Evolutionary conservation across 306 rosid species (phyloP), one percentile per base, ranked within the genome.

Genomic region (Canavalia ensiformis): DNA sequence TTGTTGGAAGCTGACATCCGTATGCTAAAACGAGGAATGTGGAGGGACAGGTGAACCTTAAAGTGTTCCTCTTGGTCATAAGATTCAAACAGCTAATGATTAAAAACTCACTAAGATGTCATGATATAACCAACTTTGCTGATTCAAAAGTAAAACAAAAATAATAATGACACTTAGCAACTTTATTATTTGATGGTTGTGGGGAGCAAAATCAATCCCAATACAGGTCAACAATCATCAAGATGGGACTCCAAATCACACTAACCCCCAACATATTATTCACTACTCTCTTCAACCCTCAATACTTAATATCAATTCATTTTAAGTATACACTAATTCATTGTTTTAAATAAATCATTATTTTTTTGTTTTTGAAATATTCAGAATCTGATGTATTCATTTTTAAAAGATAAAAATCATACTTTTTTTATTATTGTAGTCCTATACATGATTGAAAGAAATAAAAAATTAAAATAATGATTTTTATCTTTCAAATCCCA

Each of bases 131-230:
- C 91, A 73, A 81, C 91, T 90, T 91, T 91, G 76, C 83, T 86
- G 88, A 90, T 84, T 84, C 90, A 88, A 95, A 92, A 91, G 95
- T 77, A 67, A 84, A 83, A 86, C 93, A 84, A 89, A 81, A 18
- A 18, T 18, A 18, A 90, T 90, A 75, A 92, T 90, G 89, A 91
- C 89, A 84, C 69, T 75, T 75, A 91, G 73, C 84, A 56, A 80
- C 91, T 91, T 87, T 86, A 78, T 41, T 85, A 88, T 85, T 89
- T 86, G 83, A 79, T 88, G 85, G 73, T 87, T 92, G 97, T 95
- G 97, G 97, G 98, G 97, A 89, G 60, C 94, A 90, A 89, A 89
- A 89, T 90, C 91, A 87, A 88, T 90, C 80, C 85, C 85, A 87
- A 87, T 85, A 89, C 95, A 88, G 88, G 88, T 75, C 57, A 91